Evolutionary conservation across 495 filamentous ascomycete genomes (phyloP), one percentile per base, ranked within the genome.

Genomic region (Penicillium cinerascens): DNA sequence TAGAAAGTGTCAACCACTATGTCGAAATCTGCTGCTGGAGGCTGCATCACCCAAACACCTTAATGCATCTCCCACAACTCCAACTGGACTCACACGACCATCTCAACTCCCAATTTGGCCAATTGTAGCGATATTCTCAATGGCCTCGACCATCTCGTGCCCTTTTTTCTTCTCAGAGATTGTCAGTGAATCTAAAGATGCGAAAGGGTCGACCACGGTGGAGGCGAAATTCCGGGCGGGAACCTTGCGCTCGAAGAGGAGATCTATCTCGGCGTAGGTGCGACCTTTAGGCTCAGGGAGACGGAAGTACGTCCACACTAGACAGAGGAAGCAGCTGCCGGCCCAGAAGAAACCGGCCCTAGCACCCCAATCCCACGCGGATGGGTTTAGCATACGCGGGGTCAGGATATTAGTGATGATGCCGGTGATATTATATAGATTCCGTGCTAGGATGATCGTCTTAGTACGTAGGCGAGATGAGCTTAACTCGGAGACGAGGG

Each of bases 271-370:
- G 40, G 81, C 81, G 55, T 76, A 86, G 2, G 82, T 84, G 23
- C 80, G 69, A 0, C 76, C 76, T 44, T 74, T 82, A 7, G 80
- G 79, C 58, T 87, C 84, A 0, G 85, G 85, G 1, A 87, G 70
- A 11, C 78, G 67, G 50, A 83, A 79, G 47, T 73, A 87, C 4
- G 73, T 55, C 65, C 68, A 70, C 1, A 77, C 11, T 6, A 69
- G 54, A 8, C 64, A 69, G 7, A 75, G 23, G 1, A 65, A 25
- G 5, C 76, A 77, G 4, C 83, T 58, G 0, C 81, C 83, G 13
- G 79, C 83, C 60, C 83, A 88, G 60, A 87, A 82, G 57, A 87
- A 88, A 0, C 84, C 85, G 0, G 85, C 68, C 60, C 88, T 87
- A 1, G 83, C 83, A 44, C 77, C 74, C 69, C 84, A 70, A 52